Evolutionary conservation across 225 moss, liverwort and hornwort genomes (phyloP).

Genomic region (Climacium dendroides): DNA sequence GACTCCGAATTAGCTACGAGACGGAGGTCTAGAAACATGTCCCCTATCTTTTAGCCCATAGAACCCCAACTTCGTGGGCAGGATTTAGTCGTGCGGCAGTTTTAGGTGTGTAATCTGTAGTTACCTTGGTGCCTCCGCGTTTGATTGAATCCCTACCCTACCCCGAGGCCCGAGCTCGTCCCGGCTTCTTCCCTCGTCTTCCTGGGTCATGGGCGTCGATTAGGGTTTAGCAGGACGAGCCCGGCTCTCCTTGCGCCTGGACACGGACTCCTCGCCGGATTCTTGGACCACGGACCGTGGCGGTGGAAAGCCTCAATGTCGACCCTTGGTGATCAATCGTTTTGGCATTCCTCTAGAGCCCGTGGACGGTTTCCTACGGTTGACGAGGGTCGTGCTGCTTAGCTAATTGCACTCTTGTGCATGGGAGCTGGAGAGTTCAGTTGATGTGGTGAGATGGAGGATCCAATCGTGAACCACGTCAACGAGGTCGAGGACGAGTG

Average conservation of each 20-base stretch:
- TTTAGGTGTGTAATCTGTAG: no score
- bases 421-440: background rate
- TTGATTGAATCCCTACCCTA: background rate
- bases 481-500: constrained; percentile 13
- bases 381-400: background rate
- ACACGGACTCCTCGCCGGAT: background rate
- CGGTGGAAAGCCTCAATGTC: background rate
- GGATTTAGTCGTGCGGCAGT: no score
- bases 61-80: no score
- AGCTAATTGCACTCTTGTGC: background rate
- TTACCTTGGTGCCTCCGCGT: background rate
- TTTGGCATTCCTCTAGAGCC: background rate
- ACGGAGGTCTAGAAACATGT: no score
- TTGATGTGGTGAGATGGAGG: constrained; percentile 18
- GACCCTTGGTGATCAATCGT: background rate
- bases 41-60: no score
- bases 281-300: background rate
- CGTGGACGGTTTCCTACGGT: background rate
- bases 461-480: background rate
- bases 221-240: background rate
- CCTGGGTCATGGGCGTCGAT: background rate
- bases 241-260: background rate
- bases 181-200: background rate
- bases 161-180: no score
- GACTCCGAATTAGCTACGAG: no score